phyloP scores from a whole-genome alignment of 2,329 filamentous ascomycete species.

The Fusarium sambucinum region DNA sequence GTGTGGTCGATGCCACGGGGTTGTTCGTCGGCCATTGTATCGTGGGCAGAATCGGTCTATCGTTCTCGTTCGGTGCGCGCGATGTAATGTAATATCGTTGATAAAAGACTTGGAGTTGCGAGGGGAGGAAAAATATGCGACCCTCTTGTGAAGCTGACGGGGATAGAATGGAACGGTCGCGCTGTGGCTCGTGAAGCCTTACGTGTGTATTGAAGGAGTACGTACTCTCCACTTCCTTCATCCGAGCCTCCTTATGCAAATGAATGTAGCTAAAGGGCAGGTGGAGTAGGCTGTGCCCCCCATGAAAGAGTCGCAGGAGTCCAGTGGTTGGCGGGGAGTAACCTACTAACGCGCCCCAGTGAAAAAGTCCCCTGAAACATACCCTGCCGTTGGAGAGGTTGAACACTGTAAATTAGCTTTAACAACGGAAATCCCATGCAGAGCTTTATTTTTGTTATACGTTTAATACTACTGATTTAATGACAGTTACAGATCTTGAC shows the following conservation, averaged over 20 bases:
- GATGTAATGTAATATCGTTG: conserved; percentile 35
- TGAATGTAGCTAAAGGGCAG: not conserved
- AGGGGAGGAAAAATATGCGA: conserved; percentile 32
- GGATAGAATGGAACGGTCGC: conserved; percentile 34
- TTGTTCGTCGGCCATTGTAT: conserved; percentile 61
- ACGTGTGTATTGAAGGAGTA: conserved; percentile 27
- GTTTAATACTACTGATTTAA: not conserved
- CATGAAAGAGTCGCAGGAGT: not conserved
- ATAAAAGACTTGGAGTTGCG: conserved; percentile 11
- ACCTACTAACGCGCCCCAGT: not conserved
- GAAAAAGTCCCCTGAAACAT: conserved; percentile 15
- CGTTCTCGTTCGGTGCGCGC: conserved; percentile 7
- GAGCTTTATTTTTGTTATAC: not conserved
- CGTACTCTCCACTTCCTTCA: conserved; percentile 10
- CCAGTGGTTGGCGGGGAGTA: conserved; percentile 10
- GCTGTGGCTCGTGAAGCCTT: conserved; percentile 37
- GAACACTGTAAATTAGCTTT: not conserved
- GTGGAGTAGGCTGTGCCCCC: conserved; percentile 11
- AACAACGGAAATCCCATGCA: not conserved
- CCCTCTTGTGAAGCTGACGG: conserved; percentile 33
- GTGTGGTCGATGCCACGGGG: conserved; percentile 59
- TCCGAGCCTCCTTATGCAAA: conserved; percentile 5
- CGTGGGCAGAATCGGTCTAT: conserved; percentile 32
- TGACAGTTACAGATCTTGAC: not conserved
- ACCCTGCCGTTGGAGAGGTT: not conserved